Percentiles rank a stretch among this genome's conserved stretches.
Evolutionary conservation across 352 stramenopile genomes (phyloP).

Genomic region (Pythium brassicae): DNA sequence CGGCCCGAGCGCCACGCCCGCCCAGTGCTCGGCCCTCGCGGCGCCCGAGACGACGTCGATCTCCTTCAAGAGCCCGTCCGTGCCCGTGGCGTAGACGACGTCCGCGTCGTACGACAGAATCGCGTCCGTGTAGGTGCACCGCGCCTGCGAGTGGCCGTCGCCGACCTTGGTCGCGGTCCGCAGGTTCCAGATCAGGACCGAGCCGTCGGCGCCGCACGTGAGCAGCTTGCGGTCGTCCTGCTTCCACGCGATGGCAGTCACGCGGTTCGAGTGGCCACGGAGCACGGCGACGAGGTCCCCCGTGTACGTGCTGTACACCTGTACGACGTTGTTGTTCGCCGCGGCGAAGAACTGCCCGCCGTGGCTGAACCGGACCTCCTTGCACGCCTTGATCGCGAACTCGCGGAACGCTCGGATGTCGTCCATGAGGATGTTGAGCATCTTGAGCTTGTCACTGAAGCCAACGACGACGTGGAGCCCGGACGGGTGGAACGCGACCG

Average conservation of each 20-base stretch:
- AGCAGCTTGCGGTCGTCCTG: slow-evolving; percentile 72
- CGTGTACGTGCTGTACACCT: slow-evolving; percentile 81
- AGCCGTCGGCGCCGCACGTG: slow-evolving; percentile 70
- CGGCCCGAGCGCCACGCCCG: slow-evolving; percentile 58
- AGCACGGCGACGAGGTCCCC: slow-evolving; percentile 67
- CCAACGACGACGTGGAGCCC: slow-evolving; percentile 88
- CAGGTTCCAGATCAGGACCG: slow-evolving; percentile 76
- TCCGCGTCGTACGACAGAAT: slow-evolving; percentile 56
- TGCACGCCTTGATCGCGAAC: slow-evolving; percentile 90
- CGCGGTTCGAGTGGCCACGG: slow-evolving; percentile 77
- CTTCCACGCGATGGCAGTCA: slow-evolving; percentile 80
- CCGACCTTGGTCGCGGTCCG: slow-evolving; percentile 68
- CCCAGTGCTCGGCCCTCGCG: slow-evolving; percentile 54
- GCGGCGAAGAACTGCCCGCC: slow-evolving; percentile 90
- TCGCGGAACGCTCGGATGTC: slow-evolving; percentile 90
- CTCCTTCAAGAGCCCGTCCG: slow-evolving; percentile 86
- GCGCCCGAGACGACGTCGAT: slow-evolving; percentile 76
- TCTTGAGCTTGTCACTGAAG: slow-evolving; percentile 91
- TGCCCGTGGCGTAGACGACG: slow-evolving; percentile 87
- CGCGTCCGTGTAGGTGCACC: slow-evolving; percentile 69
- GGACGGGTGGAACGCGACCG: slow-evolving; percentile 89
- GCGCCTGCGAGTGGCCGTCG: slow-evolving; percentile 72
- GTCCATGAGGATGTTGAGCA: slow-evolving; percentile 95
- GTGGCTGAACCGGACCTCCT: slow-evolving; percentile 88
- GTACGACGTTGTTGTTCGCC: slow-evolving; percentile 85